Evolutionary conservation across 164 flowering plant genomes (phyloP).

Genomic region (Chimonanthus praecox): DNA sequence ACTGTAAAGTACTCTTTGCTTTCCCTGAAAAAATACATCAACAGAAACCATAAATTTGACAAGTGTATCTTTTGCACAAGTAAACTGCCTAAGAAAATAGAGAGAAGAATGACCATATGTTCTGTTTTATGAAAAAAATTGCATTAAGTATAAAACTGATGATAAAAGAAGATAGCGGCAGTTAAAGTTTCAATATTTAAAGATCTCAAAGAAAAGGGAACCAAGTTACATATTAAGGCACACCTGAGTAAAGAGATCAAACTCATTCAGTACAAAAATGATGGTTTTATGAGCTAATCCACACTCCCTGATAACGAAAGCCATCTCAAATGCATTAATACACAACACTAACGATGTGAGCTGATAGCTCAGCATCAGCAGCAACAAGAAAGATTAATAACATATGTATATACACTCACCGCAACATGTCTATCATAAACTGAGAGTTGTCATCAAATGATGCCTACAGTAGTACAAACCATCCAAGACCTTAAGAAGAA

Average conservation of each 20-base stretch:
- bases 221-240: background rate
- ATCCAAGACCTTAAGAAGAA: conserved; percentile 8
- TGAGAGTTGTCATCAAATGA: conserved; percentile 94
- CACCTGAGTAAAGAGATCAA: conserved; percentile 92
- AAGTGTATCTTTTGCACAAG: background rate
- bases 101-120: too few relatives aligned
- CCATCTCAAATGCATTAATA: conserved; percentile 5
- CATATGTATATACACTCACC: conserved; percentile 39
- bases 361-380: background rate
- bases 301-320: conserved; percentile 60
- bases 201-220: background rate
- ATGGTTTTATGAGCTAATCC: conserved; percentile 92
- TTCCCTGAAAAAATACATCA: conserved; percentile 55
- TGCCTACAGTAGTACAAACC: conserved; percentile 43
- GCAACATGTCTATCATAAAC: conserved; percentile 74
- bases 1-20: conserved; percentile 86
- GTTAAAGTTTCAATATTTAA: background rate
- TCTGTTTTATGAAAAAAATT: background rate
- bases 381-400: background rate
- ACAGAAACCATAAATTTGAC: background rate
- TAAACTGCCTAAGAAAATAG: background rate
- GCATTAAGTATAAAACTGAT: background rate
- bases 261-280: conserved; percentile 85
- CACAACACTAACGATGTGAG: background rate
- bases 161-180: background rate